These are phyloP conservation scores for Lepraria neglecta DNA, from an alignment of 495 filamentous ascomycete species.

Conservation along the genomic window DNA sequence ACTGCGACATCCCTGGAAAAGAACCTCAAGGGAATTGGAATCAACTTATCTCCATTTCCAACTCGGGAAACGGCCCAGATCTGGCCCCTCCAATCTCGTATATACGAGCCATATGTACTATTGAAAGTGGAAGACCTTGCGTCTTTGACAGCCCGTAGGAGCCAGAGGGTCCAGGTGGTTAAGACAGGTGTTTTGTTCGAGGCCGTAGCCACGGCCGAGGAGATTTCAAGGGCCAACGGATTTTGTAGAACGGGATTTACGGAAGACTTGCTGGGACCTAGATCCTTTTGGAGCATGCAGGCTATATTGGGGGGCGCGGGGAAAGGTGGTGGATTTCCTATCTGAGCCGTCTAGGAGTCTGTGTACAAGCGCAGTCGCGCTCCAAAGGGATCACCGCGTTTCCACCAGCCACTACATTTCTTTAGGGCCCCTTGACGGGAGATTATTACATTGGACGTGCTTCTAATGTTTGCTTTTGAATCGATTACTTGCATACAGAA, in stretches of 20 bases:
- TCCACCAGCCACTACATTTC: neutral
- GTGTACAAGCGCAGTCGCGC: slow-evolving; percentile 1
- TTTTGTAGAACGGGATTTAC: no score
- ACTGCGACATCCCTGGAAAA: neutral
- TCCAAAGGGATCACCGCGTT: neutral
- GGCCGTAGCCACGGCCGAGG: no score
- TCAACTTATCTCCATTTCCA: neutral
- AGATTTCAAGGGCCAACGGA: no score
- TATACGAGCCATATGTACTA: neutral
- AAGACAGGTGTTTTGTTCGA: no score
- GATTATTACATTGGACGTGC: neutral
- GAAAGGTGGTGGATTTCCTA: neutral
- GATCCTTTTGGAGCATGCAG: neutral
- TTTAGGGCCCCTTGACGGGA: neutral
- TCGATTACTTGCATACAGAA: neutral
- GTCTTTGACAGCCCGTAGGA: neutral
- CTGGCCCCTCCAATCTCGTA: neutral
- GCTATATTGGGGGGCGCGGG: neutral
- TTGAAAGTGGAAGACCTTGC: neutral
- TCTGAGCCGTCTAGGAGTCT: neutral
- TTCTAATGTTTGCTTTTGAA: neutral
- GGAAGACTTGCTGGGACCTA: neutral
- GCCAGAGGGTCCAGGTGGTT: neutral
- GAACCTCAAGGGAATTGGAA: neutral
- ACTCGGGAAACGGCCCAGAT: neutral